Evolutionary conservation across 768 basidiomycete genomes (phyloP).

Genomic region (Calocera cornea): DNA sequence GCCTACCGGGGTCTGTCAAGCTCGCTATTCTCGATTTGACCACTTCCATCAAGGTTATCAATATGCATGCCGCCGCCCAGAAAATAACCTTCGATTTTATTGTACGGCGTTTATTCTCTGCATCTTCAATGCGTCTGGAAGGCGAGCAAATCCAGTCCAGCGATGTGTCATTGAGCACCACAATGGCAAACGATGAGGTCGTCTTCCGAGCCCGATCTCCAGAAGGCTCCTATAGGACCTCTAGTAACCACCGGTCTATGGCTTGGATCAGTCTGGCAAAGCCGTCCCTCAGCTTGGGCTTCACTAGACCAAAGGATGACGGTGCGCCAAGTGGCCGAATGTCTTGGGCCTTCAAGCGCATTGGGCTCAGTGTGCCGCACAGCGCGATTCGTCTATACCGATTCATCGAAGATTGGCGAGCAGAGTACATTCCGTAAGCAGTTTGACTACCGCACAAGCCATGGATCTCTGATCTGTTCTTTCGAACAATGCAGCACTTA

Average conservation of each 20-base stretch:
- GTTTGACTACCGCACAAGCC: not conserved
- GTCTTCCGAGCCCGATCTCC: not conserved
- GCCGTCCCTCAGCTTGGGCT: not conserved
- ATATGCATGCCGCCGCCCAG: not conserved
- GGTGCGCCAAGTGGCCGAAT: not conserved
- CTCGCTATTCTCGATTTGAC: not conserved
- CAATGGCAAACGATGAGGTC: not conserved
- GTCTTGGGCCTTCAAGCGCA: constrained; percentile 9
- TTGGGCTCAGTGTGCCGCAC: constrained; percentile 43
- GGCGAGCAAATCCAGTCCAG: not conserved
- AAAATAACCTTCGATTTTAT: not conserved
- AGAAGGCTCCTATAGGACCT: not conserved
- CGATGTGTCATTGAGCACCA: not conserved
- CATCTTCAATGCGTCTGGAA: not conserved
- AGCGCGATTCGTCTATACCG: constrained; percentile 67
- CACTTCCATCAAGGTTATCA: not conserved
- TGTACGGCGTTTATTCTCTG: not conserved
- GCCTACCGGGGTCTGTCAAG: not conserved
- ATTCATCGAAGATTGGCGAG: constrained; percentile 71
- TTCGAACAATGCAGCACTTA: constrained; percentile 27
- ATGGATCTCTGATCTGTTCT: not conserved
- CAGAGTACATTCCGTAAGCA: constrained; percentile 56
- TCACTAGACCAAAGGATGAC: not conserved
- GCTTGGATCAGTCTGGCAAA: not conserved
- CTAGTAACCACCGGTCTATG: not conserved